Base-by-base conservation (phyloP, 345 rosid genomes). In the Brassica rapa region DNA sequence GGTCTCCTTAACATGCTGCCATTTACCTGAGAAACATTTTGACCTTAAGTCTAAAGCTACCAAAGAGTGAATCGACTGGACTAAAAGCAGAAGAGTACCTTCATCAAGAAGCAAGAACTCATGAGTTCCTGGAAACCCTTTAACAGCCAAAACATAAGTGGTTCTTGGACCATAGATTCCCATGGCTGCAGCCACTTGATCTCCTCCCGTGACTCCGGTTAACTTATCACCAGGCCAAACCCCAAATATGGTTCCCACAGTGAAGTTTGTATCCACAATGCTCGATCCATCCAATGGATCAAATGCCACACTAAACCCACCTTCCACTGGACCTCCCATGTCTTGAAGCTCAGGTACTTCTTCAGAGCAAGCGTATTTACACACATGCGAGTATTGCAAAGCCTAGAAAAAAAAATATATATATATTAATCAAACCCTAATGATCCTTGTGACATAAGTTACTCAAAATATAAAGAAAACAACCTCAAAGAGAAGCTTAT, bases 101-200 rank as follows among this genome's bases (percentile, higher is more conserved):
- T 95, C 99, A 72, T 95, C 99, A 15, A 95, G 98, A 75, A 92
- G 99, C 84, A 95, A 94, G 90, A 95, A 95, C 74, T 95, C 97
- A 49, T 95, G 97, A 29, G 98, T 95, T 64, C 99, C 98, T 2
- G 98, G 98, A 43, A 57, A 30, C 61, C 87, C 98, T 74, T 95
- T 92, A 51, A 95, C 82, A 61, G 97, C 96, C 16, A 95, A 86
- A 77, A 95, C 89, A 80, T 93, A 93, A 19, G 99, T 95, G 11
- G 98, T 88, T 77, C 97, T 83, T 68, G 98, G 99, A 71, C 99
- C 99, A 4, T 89, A 95, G 64, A 91, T 87, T 46, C 98, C 98
- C 99, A 93, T 95, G 14, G 96, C 97, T 49, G 98, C 91, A 56
- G 98, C 96, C 43, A 86, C 98, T 86, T 91, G 97, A 77, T 91